These are phyloP conservation scores for Albatrellus sp. DNA, from an alignment of 1,284 basidiomycete species.

Conservation along the genomic window DNA sequence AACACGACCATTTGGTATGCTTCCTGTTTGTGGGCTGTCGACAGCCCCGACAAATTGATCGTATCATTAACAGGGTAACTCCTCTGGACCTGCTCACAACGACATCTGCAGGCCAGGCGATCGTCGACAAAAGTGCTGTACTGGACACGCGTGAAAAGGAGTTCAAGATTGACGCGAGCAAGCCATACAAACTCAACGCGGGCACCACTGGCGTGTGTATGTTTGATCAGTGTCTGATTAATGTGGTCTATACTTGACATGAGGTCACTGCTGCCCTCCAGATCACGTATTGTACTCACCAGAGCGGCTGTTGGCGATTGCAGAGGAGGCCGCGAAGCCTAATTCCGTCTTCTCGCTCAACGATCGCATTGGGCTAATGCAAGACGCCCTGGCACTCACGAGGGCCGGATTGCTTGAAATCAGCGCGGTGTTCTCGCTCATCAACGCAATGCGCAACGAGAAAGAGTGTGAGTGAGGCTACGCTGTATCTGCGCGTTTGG, in stretches of 20 bases:
- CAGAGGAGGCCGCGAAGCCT: slow-evolving; percentile 55
- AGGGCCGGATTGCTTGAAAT: slow-evolving; percentile 71
- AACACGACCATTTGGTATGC: slow-evolving; percentile 83
- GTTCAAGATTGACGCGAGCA: slow-evolving; percentile 58
- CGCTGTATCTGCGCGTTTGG: not conserved
- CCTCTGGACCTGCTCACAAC: slow-evolving; percentile 72
- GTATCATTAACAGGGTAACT: slow-evolving; percentile 41
- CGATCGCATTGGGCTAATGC: slow-evolving; percentile 80
- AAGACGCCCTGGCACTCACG: slow-evolving; percentile 72
- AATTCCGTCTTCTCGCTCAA: slow-evolving; percentile 64
- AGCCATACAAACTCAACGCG: slow-evolving; percentile 81
- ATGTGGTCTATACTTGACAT: not conserved
- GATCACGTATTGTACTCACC: slow-evolving; percentile 84
- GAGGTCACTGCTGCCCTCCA: slow-evolving; percentile 16
- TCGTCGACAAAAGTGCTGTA: slow-evolving; percentile 53
- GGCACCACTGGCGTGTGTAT: slow-evolving; percentile 83
- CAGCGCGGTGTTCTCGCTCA: slow-evolving; percentile 65
- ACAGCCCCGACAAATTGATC: not conserved
- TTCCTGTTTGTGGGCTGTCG: slow-evolving; percentile 1
- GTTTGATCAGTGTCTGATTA: slow-evolving; percentile 15
- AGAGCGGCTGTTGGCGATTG: slow-evolving; percentile 71
- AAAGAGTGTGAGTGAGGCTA: slow-evolving; percentile 59
- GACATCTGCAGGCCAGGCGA: slow-evolving; percentile 42
- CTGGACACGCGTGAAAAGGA: slow-evolving; percentile 62
- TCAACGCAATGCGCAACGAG: slow-evolving; percentile 59